Conservation (phyloP, 2,329 filamentous ascomycete genomes). For the Cercospora sp. region DNA sequence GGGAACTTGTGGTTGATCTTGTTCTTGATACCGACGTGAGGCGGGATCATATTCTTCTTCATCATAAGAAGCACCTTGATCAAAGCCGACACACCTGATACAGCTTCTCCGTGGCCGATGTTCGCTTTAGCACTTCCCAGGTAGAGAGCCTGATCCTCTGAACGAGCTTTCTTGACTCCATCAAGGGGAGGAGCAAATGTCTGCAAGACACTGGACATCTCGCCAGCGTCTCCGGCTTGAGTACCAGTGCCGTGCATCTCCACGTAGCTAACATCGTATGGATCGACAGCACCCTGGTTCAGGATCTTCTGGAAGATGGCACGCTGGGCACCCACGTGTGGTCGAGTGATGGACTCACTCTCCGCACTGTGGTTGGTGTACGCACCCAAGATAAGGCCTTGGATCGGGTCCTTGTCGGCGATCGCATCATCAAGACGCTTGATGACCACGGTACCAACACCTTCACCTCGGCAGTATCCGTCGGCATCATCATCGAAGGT, state of each 20-base stretch:
- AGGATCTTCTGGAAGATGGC: conserved; percentile 16
- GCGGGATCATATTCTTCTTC: neutral
- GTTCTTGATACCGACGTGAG: neutral
- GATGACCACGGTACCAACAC: neutral
- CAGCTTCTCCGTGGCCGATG: neutral
- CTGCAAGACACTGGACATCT: neutral
- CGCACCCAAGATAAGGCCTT: neutral
- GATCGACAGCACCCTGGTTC: conserved; percentile 1
- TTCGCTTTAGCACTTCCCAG: neutral
- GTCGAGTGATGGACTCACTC: conserved; percentile 16
- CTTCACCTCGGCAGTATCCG: neutral
- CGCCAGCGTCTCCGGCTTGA: neutral
- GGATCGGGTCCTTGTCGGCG: neutral
- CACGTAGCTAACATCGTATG: conserved; percentile 6
- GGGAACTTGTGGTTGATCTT: neutral
- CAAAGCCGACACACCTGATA: neutral
- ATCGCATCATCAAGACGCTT: neutral
- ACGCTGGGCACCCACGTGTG: conserved; percentile 24
- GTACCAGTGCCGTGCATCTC: neutral
- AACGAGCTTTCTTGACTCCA: neutral
- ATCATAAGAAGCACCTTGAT: neutral
- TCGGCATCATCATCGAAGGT: neutral
- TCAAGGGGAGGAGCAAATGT: neutral
- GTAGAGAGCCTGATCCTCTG: neutral
- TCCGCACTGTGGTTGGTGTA: neutral